Evolutionary conservation across 2,329 filamentous ascomycete species (phyloP), one percentile per base, ranked within the genome.

Genomic region (Truncatella angustata): DNA sequence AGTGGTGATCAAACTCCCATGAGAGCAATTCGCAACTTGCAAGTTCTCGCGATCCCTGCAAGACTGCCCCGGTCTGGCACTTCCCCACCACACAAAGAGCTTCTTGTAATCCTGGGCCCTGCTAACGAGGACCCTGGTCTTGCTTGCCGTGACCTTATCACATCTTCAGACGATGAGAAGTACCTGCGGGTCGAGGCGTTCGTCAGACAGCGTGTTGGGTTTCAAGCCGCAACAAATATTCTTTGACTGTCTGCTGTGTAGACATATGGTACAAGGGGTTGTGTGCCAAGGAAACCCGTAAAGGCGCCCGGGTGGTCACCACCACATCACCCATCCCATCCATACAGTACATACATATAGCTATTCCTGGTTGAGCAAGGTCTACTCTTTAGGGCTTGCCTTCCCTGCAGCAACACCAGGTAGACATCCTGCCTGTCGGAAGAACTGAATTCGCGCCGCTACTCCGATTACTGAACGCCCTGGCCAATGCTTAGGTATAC

Each of bases 1-100:
- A 45, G 18, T 51, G 49, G 28, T 51, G 40, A 51, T 51, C 49
- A 51, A 51, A 51, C 49, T n/a, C n/a, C n/a, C n/a, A n/a, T n/a
- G n/a, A n/a, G n/a, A n/a, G 18, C 37, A 40, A 35, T 18, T 21
- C 30, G 48, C 18, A 51, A 30, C 16, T 43, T 24, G 39, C 49
- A 51, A 51, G 28, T 43, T 45, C 39, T 44, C 12, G 20, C n/a
- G 37, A 51, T 51, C 49, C 49, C 40, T 51, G 49, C 24, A 26
- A 20, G 9, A 23, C 12, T 21, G 20, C 49, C 49, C 40, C 18
- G 16, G 20, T 51, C 40, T 44, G 20, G 21, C 40, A 44, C 40
- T 44, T 44, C 49, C 49, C 49, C 49, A 51, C 49, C 32, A 40
- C 37, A 24, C 49, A 37, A 34, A 23, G 28, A 20, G 28, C 32